Evolutionary conservation across 441 rosid species (phyloP), one percentile per base, ranked within the genome.

Genomic region (Breynia disticha): DNA sequence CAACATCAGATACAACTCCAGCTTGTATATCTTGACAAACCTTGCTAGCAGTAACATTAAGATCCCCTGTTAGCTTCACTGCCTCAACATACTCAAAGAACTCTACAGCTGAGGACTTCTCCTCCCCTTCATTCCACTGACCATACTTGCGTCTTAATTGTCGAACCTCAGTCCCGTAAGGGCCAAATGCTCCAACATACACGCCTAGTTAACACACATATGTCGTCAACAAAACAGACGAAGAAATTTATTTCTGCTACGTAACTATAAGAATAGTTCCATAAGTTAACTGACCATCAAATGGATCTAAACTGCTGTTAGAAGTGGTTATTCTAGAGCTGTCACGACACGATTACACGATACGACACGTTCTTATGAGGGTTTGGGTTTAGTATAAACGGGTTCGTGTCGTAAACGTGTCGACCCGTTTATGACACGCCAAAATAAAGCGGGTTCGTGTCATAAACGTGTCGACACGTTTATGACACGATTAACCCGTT

Each of bases 1-100:
- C n/a, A n/a, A n/a, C n/a, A n/a, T n/a, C n/a, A n/a, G n/a, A n/a
- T n/a, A n/a, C n/a, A n/a, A n/a, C n/a, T n/a, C n/a, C n/a, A n/a
- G n/a, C n/a, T n/a, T n/a, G n/a, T n/a, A n/a, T n/a, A n/a, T n/a
- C n/a, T n/a, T n/a, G n/a, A n/a, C n/a, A 61, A 63, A 88, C 97
- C 97, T 88, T 76, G 66, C 95, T 91, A 63, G 97, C 91, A n/a
- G 97, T 91, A 65, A 86, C 86, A 68, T 88, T 88, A 35, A 84
- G 87, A 74, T 86, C 95, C 54, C 97, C 97, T 11, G 95, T 88
- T 56, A 88, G 71, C 78, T 83, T 88, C 69, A 83, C 87, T 11
- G 97, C 97, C 68, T 88, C 97, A 44, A 88, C 97, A 57, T 83
- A 88, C 70, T 88, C 97, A 64, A 77, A 88, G 71, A 81, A 83